Evolutionary conservation across 192 early-diverging fungal species (phyloP).

Genomic region (Chytriomyces sp.): DNA sequence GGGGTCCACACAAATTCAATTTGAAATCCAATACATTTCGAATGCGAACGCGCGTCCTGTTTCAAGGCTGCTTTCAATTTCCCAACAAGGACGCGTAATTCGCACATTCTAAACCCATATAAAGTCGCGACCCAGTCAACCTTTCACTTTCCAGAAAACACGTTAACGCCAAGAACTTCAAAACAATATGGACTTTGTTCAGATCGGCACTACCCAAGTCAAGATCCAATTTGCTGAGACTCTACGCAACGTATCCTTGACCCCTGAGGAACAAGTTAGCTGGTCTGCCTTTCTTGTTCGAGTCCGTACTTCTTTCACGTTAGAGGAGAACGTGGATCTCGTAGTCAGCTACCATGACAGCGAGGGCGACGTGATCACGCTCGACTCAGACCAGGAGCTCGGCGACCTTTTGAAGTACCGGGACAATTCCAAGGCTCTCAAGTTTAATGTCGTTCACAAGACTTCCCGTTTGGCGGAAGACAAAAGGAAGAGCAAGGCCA

Average conservation of each 20-base stretch:
- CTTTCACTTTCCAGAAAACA: background rate
- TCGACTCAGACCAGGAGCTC: conserved; percentile 40
- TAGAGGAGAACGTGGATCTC: conserved; percentile 11
- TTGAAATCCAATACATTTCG: conserved; percentile 1
- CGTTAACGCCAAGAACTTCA: background rate
- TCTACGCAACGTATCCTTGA: conserved; percentile 8
- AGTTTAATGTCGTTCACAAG: background rate
- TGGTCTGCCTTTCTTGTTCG: conserved; percentile 19
- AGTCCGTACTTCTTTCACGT: conserved; percentile 21
- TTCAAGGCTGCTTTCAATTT: no score
- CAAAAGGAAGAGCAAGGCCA: background rate
- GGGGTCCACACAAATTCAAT: background rate
- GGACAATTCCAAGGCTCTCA: background rate
- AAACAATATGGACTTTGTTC: background rate
- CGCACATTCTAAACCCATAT: no score
- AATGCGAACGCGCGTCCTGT: no score
- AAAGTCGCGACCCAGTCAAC: background rate
- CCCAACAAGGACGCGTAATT: no score
- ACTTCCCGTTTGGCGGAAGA: background rate
- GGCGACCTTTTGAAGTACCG: background rate
- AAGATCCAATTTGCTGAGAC: conserved; percentile 25
- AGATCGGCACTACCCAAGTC: background rate
- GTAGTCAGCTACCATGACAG: conserved; percentile 33
- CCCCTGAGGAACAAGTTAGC: background rate
- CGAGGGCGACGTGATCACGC: conserved; percentile 33